Base-by-base conservation (phyloP, 192 early-diverging fungal genomes). In the Podila epigama region DNA sequence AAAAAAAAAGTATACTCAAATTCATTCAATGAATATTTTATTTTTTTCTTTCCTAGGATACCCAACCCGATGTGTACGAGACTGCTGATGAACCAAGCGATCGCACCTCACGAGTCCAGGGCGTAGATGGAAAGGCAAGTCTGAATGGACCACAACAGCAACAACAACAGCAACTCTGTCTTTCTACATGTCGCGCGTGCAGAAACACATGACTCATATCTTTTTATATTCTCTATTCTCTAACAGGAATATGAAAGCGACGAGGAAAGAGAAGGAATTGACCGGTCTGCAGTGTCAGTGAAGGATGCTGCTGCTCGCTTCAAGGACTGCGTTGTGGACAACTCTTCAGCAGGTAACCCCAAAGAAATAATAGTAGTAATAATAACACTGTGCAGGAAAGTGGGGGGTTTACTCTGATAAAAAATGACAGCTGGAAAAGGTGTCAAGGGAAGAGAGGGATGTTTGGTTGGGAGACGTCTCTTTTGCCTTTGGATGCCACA, bases 11-110 rank as follows among this genome's bases (percentile, higher is more conserved):
- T 27, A 10, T 39, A 10, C 18, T 34, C 7, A 58, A 32, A 25
- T 13, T 8, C n/a, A 4, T 39, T 3, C 56, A 20, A 28, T 48
- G 22, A 20, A 4, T 31, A 7, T 31, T 40, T 12, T 27, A 4
- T 29, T 44, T 59, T 18, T 42, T 22, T 22, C 29, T 15, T 35
- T 40, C 44, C 25, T 70, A 89, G 88, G 89, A 90, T 64, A 86
- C 86, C 55, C 88, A 89, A 73, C 92, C 91, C 51, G 95, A 95
- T 86, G 91, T 97, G 55, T 95, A 91, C 72, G 94, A 97, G 63
- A 95, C 95, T 10, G 82, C 90, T 5, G 93, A 94, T 29, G 66
- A 69, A 25, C 34, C 60, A 25, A 61, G 64, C 48, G 81, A 80
- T 16, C 42, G 68, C 35, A 52, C 32, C 32, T 27, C 41, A 5